Evolutionary conservation across 1,284 basidiomycete genomes (phyloP).

Genomic region (Hortiboletus rubellus): DNA sequence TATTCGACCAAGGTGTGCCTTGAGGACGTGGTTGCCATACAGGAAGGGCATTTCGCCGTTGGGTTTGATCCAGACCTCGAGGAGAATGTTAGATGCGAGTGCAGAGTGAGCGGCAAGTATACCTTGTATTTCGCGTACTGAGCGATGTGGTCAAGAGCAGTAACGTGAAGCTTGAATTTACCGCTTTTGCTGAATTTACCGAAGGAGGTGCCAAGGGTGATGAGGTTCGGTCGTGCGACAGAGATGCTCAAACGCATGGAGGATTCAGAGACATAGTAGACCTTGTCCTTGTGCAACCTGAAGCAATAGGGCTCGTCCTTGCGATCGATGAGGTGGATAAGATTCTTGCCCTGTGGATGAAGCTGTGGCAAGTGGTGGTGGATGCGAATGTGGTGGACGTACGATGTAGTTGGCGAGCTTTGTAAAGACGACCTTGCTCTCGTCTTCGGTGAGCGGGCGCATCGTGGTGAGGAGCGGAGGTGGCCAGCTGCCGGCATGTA

Average conservation of each 20-base stretch:
- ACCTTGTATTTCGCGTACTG: constrained; percentile 99
- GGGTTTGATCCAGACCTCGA: constrained; percentile 97
- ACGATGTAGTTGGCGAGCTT: constrained; percentile 93
- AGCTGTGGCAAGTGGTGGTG: neutral
- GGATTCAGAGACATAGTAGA: constrained; percentile 92
- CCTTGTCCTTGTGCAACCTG: constrained; percentile 86
- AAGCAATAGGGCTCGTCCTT: constrained; percentile 89
- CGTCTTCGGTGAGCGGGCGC: constrained; percentile 85
- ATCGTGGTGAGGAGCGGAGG: constrained; percentile 40
- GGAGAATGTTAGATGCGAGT: constrained; percentile 1
- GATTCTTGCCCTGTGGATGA: constrained; percentile 72
- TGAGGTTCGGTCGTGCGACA: constrained; percentile 88
- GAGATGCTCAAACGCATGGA: constrained; percentile 93
- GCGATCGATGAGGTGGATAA: constrained; percentile 86
- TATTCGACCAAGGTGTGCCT: constrained; percentile 98
- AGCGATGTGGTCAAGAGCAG: constrained; percentile 89
- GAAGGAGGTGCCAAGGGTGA: constrained; percentile 95
- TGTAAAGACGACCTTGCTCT: constrained; percentile 84
- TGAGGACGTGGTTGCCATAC: constrained; percentile 98
- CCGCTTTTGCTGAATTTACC: constrained; percentile 98
- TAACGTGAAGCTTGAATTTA: constrained; percentile 98
- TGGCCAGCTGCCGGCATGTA: neutral
- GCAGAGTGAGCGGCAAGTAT: constrained; percentile 16
- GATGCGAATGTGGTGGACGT: constrained; percentile 26
- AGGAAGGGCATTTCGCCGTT: constrained; percentile 99